Evolutionary conservation across 495 filamentous ascomycete species (phyloP).

Genomic region (Neurospora sp.): DNA sequence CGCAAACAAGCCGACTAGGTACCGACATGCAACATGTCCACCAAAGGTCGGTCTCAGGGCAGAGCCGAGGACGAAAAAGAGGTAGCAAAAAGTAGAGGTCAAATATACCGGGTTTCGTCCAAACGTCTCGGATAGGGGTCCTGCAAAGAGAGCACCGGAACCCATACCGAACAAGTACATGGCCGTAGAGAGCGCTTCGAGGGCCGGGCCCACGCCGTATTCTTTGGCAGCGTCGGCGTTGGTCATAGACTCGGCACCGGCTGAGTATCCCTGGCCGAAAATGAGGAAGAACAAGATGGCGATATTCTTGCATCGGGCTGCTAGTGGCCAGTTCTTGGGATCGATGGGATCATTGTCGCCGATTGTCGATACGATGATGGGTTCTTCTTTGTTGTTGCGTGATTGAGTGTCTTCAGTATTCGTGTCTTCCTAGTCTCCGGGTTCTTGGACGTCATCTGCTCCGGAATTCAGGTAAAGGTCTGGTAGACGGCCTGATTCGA

Average conservation of each 20-base stretch:
- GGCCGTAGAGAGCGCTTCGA: conserved; percentile 22
- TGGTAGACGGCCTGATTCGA: neutral
- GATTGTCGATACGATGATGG: neutral
- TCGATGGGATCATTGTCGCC: conserved; percentile 14
- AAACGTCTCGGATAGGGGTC: conserved; percentile 26
- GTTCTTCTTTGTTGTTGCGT: conserved; percentile 5
- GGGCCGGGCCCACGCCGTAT: conserved; percentile 18
- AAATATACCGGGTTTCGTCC: conserved; percentile 28
- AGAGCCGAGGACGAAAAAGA: conserved; percentile 25
- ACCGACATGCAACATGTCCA: conserved; percentile 23
- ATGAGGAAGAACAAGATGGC: conserved; percentile 28
- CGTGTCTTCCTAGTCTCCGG: neutral
- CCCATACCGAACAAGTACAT: conserved; percentile 24
- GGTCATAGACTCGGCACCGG: conserved; percentile 23
- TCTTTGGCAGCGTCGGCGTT: conserved; percentile 17
- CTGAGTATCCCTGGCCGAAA: conserved; percentile 23
- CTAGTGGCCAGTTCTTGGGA: conserved; percentile 23
- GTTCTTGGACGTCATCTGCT: neutral
- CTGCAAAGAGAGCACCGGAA: conserved; percentile 21
- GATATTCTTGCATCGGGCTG: conserved; percentile 19
- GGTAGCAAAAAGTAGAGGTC: conserved; percentile 16
- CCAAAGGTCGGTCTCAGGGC: conserved; percentile 21
- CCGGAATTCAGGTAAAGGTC: neutral
- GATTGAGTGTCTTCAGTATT: neutral
- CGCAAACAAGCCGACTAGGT: conserved; percentile 22